Percentiles rank a stretch among this genome's conserved stretches.
Evolutionary conservation across 352 stramenopile species (phyloP).

Genomic region (Thraustochytrium striatum): DNA sequence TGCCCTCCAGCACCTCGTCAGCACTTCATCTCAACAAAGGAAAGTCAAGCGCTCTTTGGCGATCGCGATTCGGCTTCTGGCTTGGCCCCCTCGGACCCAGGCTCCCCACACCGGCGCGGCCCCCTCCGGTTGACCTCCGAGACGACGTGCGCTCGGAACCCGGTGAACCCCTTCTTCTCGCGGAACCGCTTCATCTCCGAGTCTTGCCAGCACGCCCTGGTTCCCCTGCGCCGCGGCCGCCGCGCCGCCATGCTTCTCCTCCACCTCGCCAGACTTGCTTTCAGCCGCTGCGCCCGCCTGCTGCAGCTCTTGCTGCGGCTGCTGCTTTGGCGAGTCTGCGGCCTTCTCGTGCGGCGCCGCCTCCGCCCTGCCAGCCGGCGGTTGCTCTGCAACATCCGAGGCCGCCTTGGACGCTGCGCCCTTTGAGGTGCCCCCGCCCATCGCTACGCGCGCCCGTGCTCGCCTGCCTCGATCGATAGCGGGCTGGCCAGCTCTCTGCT

Average conservation of each 20-base stretch:
- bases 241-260: background rate
- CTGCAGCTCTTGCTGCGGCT: background rate
- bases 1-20: constrained; percentile 35
- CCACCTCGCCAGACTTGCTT: background rate
- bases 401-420: background rate
- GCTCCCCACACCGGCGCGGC: background rate
- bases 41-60: background rate
- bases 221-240: too few relatives aligned
- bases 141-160: constrained; percentile 14
- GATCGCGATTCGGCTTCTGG: background rate
- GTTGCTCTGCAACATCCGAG: background rate
- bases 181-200: constrained; percentile 47
- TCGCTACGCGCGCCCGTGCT: background rate
- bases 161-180: constrained; percentile 46
- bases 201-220: constrained; percentile 19
- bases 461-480: background rate
- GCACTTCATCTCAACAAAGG: constrained; percentile 26
- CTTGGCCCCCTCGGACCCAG: constrained; percentile 28
- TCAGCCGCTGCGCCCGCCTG: background rate
- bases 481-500: too few relatives aligned
- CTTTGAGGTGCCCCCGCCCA: background rate
- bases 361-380: background rate
- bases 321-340: background rate
- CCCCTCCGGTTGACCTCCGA: background rate
- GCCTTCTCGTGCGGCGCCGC: background rate